phyloP scores from a whole-genome alignment of 176 grass and related monocot species.

The Chloris gayana region DNA sequence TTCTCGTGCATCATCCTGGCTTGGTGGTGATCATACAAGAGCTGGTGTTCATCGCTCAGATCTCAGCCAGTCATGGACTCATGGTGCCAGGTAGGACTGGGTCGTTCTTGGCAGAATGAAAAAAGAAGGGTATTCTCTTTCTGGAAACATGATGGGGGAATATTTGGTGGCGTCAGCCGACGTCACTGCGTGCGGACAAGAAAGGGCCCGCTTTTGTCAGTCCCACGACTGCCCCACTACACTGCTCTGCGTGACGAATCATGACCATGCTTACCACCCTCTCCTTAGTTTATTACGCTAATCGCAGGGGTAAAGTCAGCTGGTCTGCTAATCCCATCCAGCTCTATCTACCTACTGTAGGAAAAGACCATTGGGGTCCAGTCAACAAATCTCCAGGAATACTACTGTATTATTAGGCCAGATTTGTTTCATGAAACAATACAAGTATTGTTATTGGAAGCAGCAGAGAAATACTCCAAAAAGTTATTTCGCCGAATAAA shows the following conservation, averaged over 20 bases:
- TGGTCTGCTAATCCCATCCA: neutral
- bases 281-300: neutral
- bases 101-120: no score
- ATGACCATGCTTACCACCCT: neutral
- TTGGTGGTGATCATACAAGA: neutral
- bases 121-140: constrained; percentile 16
- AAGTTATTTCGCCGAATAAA: no score
- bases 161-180: constrained; percentile 49
- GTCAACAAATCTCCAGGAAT: no score
- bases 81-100: no score
- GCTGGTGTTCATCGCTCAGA: no score
- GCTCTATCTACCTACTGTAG: no score
- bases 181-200: constrained; percentile 38
- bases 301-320: neutral
- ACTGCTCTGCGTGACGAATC: constrained; percentile 11
- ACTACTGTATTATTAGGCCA: no score
- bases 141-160: constrained; percentile 51
- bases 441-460: no score
- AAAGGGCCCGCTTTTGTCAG: constrained; percentile 52
- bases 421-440: no score
- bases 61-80: no score
- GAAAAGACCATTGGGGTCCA: no score
- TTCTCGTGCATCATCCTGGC: neutral
- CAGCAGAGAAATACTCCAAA: no score
- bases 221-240: constrained; percentile 26